Evolutionary conservation across 495 filamentous ascomycete species (phyloP), one percentile per base, ranked within the genome.

Genomic region (Aspergillus leporis): DNA sequence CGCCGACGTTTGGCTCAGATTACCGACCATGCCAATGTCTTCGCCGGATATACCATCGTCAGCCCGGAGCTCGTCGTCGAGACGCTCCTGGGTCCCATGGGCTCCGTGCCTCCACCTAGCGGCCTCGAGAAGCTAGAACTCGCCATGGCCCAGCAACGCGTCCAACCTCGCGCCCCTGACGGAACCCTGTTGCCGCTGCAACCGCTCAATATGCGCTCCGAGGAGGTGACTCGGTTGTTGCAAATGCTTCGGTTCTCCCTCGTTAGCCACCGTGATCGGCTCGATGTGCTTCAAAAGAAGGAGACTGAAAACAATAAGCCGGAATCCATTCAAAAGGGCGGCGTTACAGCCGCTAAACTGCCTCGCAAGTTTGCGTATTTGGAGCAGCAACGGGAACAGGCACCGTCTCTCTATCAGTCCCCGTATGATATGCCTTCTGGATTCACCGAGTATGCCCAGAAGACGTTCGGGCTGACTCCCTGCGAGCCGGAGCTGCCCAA

Each of bases 21-120:
- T 57, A 80, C 77, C 71, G 77, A 80, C 62, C 77, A 80, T 70
- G 74, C 74, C 68, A 80, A 80, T 69, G 70, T 78, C 14, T 78
- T 78, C 51, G 77, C 75, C 56, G 77, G 77, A 31, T 80, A 80
- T 62, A 75, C 66, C 31, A 80, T 80, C 59, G 75, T 80, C 58
- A 70, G 74, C 61, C 74, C 77, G 43, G 74, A 80, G 66, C 61
- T 77, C 68, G 77, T 80, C 54, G 74, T 80, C 46, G 75, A 80
- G 51, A 78, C 75, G 23, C 63, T 80, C 47, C 59, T 80, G 67
- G 77, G 77, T 16, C 77, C 77, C 52, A 74, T 77, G 74, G 77
- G 77, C 57, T 80, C 77, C 19, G 73, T 78, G 32, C 75, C 74
- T 53, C 75, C 77, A 9, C 59, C 70, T 51, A 75, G 71, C 69